Conservation (phyloP, 306 rosid species). For the Vachellia pachyceras region DNA sequence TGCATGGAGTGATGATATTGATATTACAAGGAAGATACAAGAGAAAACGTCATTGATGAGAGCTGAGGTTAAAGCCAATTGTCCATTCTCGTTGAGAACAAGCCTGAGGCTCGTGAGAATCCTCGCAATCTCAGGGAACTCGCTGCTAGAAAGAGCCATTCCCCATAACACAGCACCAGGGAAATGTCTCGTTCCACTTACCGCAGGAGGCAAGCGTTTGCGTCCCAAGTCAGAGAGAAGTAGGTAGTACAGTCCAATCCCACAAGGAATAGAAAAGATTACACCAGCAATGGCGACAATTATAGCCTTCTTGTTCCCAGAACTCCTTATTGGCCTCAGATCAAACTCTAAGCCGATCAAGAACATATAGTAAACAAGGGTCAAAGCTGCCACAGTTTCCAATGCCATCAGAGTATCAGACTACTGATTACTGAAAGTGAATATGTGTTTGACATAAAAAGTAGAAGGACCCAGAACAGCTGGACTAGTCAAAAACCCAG, state of each 20-base stretch:
- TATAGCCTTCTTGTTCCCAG: constrained; percentile 33
- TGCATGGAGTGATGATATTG: not conserved
- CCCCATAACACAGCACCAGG: constrained; percentile 48
- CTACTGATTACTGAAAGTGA: constrained; percentile 28
- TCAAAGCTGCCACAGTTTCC: constrained; percentile 37
- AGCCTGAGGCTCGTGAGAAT: constrained; percentile 47
- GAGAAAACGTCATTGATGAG: constrained; percentile 42
- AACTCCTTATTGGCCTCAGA: constrained; percentile 26
- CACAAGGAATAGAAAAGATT: constrained; percentile 36
- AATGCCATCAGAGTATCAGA: constrained; percentile 30
- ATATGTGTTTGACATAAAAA: not conserved
- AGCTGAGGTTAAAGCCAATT: constrained; percentile 44
- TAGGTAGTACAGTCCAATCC: constrained; percentile 41
- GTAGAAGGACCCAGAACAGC: constrained; percentile 35
- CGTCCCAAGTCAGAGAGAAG: constrained; percentile 43
- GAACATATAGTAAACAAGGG: constrained; percentile 49
- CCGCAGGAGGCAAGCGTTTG: not conserved
- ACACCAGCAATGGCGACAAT: constrained; percentile 7
- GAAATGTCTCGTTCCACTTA: not conserved
- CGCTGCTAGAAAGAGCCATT: constrained; percentile 44
- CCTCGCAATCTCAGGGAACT: constrained; percentile 46
- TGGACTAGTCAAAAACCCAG: constrained; percentile 47
- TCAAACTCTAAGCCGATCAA: constrained; percentile 50
- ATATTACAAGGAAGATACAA: constrained; percentile 21
- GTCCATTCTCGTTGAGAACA: constrained; percentile 49